Percentiles rank a stretch among this genome's conserved stretches.
Conservation (phyloP, 164 flowering plant species). For the Macadamia tetraphylla region DNA sequence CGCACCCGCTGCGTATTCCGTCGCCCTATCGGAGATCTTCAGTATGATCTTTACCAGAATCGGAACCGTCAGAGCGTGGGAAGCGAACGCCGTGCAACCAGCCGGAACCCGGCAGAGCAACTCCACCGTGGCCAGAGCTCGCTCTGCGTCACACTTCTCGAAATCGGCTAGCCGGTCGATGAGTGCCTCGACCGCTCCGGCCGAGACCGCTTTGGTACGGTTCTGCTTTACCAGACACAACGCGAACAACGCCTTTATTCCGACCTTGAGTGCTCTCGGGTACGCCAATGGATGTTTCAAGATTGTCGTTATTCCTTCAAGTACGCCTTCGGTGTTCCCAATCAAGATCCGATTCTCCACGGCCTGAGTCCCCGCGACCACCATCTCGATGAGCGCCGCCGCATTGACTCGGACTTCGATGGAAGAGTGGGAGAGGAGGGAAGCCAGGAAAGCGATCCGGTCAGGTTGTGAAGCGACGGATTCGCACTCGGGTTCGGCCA, state of each 20-base stretch:
- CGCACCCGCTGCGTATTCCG: conserved; percentile 91
- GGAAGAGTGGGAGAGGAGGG: conserved; percentile 47
- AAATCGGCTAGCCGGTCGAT: conserved; percentile 57
- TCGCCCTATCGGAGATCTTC: conserved; percentile 81
- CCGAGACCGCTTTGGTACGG: conserved; percentile 55
- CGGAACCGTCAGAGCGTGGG: conserved; percentile 74
- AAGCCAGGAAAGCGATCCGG: conserved; percentile 32
- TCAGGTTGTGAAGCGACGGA: conserved; percentile 45
- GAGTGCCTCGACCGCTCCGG: conserved; percentile 69
- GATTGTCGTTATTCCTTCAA: conserved; percentile 57
- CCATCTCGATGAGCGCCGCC: conserved; percentile 63
- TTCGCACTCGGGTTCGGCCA: conserved; percentile 46
- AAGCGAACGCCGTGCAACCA: conserved; percentile 66
- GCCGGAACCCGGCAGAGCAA: conserved; percentile 63
- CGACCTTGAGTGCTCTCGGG: conserved; percentile 59
- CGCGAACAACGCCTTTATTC: conserved; percentile 69
- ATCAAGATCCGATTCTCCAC: conserved; percentile 50
- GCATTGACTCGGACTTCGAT: conserved; percentile 67
- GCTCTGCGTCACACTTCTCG: conserved; percentile 79
- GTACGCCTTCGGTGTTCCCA: conserved; percentile 41
- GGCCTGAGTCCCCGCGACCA: conserved; percentile 50
- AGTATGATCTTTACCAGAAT: conserved; percentile 65
- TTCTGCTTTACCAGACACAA: conserved; percentile 68
- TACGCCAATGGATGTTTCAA: conserved; percentile 35
- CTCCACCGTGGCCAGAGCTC: conserved; percentile 89